phyloP scores from a whole-genome alignment of 805 yeast genomes.

The Teunomyces kruisii region DNA sequence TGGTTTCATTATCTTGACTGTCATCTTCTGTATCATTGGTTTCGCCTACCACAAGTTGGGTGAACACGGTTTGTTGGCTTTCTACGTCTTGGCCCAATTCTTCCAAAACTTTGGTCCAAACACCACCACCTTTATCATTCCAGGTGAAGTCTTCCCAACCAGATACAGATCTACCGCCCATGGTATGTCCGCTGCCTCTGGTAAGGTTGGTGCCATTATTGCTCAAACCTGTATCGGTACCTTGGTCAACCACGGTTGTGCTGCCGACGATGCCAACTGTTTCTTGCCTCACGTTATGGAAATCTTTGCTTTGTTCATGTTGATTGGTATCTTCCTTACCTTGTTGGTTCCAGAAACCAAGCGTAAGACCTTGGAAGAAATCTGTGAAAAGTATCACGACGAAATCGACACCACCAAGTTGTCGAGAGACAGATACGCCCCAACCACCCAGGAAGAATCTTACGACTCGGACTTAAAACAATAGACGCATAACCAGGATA shows the following conservation, averaged over 20 bases:
- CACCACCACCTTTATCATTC: constrained; percentile 85
- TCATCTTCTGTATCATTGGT: constrained; percentile 76
- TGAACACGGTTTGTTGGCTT: constrained; percentile 67
- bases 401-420: constrained; percentile 55
- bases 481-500: neutral
- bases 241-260: constrained; percentile 74
- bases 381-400: constrained; percentile 78
- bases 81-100: constrained; percentile 79
- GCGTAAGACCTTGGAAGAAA: constrained; percentile 86
- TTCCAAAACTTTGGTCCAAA: constrained; percentile 94
- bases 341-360: constrained; percentile 84
- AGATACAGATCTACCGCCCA: constrained; percentile 95
- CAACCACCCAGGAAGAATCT: constrained; percentile 31
- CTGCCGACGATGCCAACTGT: constrained; percentile 60
- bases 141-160: constrained; percentile 92
- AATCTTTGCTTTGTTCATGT: constrained; percentile 90
- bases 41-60: constrained; percentile 74
- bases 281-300: constrained; percentile 92
- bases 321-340: constrained; percentile 67
- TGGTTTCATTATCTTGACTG: constrained; percentile 73
- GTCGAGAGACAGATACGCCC: constrained; percentile 36
- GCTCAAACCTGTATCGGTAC: constrained; percentile 90
- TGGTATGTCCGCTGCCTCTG: constrained; percentile 90
- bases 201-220: constrained; percentile 90
- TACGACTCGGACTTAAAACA: constrained; percentile 30